Percentiles rank a stretch among this genome's conserved stretches.
These are phyloP conservation scores for Martiniozyma abietophila DNA, from an alignment of 805 yeast genomes.

Conservation along the genomic window DNA sequence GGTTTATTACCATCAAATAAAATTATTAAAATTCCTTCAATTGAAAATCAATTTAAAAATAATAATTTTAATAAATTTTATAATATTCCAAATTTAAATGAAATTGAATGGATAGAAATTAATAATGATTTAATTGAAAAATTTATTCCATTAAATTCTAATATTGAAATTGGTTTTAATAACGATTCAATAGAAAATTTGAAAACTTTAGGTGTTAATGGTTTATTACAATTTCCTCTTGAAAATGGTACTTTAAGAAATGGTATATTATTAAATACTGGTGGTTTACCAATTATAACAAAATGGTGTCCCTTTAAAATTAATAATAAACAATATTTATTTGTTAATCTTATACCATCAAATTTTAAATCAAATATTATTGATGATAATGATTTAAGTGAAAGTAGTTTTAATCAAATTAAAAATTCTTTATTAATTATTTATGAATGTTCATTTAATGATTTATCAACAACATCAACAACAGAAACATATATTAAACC, in stretches of 20 bases:
- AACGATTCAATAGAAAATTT: constrained; percentile 1
- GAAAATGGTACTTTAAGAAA: constrained; percentile 13
- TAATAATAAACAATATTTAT: constrained; percentile 16
- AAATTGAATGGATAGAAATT: constrained; percentile 2
- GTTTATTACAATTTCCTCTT: constrained; percentile 14
- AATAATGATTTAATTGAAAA: constrained; percentile 6
- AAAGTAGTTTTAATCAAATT: constrained; percentile 9
- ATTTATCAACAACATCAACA: too few relatives aligned
- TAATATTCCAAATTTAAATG: constrained; percentile 1
- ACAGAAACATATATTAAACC: constrained; percentile 7
- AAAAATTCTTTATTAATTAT: constrained; percentile 17
- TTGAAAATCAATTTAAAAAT: too few relatives aligned
- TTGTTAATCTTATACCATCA: constrained; percentile 19
- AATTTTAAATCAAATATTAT: constrained; percentile 6
- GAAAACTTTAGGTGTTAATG: constrained; percentile 3
- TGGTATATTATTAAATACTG: constrained; percentile 23
- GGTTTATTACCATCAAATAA: constrained; percentile 1
- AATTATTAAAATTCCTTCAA: neutral
- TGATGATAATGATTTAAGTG: constrained; percentile 10
- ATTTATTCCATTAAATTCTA: constrained; percentile 8
- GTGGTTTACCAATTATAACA: constrained; percentile 23
- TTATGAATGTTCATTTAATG: constrained; percentile 13
- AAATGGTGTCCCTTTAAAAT: constrained; percentile 20
- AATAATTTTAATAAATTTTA: too few relatives aligned
- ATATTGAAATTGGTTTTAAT: constrained; percentile 16